These are phyloP conservation scores for Lasiosphaeris hirsuta DNA, from an alignment of 495 filamentous ascomycete species.

Conservation along the genomic window DNA sequence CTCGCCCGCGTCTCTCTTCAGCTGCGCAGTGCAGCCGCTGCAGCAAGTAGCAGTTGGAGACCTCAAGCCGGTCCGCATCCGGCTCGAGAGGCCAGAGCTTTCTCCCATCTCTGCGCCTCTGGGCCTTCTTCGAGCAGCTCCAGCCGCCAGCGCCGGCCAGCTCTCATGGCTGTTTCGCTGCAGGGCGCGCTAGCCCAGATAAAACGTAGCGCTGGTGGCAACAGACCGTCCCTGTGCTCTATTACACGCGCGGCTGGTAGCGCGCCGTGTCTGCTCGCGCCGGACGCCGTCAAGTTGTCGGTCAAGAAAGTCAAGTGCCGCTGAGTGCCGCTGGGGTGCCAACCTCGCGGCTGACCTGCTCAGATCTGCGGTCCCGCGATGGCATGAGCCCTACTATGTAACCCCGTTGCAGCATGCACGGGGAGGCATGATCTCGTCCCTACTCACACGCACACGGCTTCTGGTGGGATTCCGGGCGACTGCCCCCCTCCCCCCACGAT, in stretches of 20 bases:
- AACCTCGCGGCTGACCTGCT: conserved; percentile 3
- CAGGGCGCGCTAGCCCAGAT: conserved; percentile 5
- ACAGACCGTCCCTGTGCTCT: neutral
- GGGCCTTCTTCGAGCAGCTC: neutral
- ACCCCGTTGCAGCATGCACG: conserved; percentile 11
- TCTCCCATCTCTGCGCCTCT: neutral
- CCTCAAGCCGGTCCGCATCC: too few relatives aligned
- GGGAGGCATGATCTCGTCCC: neutral
- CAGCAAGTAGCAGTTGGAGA: conserved; percentile 2
- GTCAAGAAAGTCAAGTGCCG: conserved; percentile 4
- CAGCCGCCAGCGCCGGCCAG: conserved; percentile 6
- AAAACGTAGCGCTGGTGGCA: neutral
- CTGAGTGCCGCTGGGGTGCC: neutral
- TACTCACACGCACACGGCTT: neutral
- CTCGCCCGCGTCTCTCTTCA: neutral
- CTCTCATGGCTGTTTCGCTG: conserved; percentile 9
- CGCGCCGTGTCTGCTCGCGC: neutral
- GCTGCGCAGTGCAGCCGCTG: conserved; percentile 2
- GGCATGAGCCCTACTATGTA: conserved; percentile 14
- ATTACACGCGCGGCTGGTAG: conserved; percentile 17
- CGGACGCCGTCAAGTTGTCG: neutral
- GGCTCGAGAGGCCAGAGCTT: conserved; percentile 5
- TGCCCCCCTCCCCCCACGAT: neutral
- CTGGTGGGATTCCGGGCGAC: conserved; percentile 8
- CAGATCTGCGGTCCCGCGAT: neutral